Base-by-base conservation (phyloP, 257 asterid genomes). In the Leonotis leonurus region DNA sequence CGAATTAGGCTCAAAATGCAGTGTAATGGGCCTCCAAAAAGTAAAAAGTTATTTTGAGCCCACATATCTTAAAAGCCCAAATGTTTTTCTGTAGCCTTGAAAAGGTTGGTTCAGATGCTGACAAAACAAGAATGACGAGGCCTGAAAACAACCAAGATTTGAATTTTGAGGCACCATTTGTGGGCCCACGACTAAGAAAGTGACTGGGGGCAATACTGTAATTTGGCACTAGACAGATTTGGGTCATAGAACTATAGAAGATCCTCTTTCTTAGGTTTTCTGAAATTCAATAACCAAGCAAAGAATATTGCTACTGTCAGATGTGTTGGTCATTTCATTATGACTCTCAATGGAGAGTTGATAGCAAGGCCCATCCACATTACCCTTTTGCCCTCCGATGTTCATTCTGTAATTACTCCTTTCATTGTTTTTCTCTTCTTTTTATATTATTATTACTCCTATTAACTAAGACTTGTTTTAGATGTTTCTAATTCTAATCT, bases 241-340 rank as follows among this genome's bases (percentile, higher is more conserved):
- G 27, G 54, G 60, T 24, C 60, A 20, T 53, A 8, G 59, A 53
- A 27, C 41, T 53, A 29, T 53, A 4, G 30, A 39, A 57, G 25
- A 37, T 39, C 59, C 52, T 27, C 13, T 56, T 32, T 67, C 68
- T 24, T 37, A 54, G 54, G 60, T 68, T 64, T n/a, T 53, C 43
- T 54, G 18, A 67, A 62, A 68, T 71, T 29, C 56, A 71, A 62
- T 70, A 8, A 61, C 46, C 74, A 75, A 75, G 72, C 69, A 67
- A 75, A 55, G 70, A 54, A 70, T 69, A 71, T 63, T 59, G 5
- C 45, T 55, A 46, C 11, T 62, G 60, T 46, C 48, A 16, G 68
- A 32, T 41, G 37, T 53, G 8, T 27, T 60, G 25, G 13, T 61
- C 30, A 61, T 65, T 54, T 61, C 30, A 61, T 65, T 54, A 60